Evolutionary conservation across 2,329 filamentous ascomycete species (phyloP).

Genomic region (Pseudocercospora crystallina): DNA sequence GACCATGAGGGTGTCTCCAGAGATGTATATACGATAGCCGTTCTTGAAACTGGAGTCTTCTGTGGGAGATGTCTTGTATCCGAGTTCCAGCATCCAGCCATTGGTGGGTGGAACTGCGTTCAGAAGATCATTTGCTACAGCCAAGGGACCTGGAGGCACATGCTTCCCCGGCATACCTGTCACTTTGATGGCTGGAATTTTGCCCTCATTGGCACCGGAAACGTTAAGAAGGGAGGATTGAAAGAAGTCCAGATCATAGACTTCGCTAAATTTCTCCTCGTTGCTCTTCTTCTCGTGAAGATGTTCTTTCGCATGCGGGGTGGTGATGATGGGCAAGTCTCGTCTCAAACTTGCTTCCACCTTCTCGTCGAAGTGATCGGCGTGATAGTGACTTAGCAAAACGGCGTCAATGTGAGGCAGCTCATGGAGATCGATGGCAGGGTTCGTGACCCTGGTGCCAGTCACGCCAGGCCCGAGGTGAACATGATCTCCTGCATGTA

Average conservation of each 20-base stretch:
- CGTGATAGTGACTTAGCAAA: constrained; percentile 65
- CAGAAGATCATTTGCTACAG: constrained; percentile 50
- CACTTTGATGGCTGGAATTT: constrained; percentile 52
- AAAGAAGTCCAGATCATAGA: constrained; percentile 58
- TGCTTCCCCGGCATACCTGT: constrained; percentile 67
- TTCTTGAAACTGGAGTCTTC: constrained; percentile 38
- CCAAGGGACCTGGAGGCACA: constrained; percentile 49
- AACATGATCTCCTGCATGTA: constrained; percentile 65
- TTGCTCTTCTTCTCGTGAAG: constrained; percentile 46
- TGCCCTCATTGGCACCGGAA: constrained; percentile 16
- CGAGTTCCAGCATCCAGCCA: constrained; percentile 66
- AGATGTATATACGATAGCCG: constrained; percentile 61
- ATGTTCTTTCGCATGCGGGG: constrained; percentile 58
- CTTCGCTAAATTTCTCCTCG: constrained; percentile 54
- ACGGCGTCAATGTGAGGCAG: constrained; percentile 61
- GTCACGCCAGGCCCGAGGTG: constrained; percentile 65
- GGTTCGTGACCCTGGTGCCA: constrained; percentile 56
- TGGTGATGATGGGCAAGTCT: constrained; percentile 62
- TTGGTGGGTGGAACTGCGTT: constrained; percentile 62
- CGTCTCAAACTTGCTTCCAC: constrained; percentile 54
- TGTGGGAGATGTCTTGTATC: constrained; percentile 39
- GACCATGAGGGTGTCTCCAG: constrained; percentile 63
- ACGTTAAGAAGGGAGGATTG: constrained; percentile 52
- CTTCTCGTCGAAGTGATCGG: constrained; percentile 56
- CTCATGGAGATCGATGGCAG: constrained; percentile 59